Base-by-base conservation (phyloP, 2,329 filamentous ascomycete species). In the Arthrobotrys conoides region DNA sequence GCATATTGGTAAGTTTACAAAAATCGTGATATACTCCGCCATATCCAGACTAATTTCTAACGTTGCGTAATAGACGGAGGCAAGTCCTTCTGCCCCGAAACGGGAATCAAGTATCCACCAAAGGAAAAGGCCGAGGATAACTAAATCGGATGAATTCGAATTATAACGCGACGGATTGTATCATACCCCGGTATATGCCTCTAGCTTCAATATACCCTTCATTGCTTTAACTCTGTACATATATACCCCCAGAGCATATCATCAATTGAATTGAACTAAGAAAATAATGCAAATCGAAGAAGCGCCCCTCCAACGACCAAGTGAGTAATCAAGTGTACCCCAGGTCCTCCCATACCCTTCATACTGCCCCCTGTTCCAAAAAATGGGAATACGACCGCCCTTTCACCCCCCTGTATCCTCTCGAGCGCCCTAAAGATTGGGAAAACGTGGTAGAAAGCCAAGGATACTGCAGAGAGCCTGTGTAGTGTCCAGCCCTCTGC, bases 1-100 rank as follows among this genome's bases (percentile, higher is more conserved):
- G 22, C 73, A n/a, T 80, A 80, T 88, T 20, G 30, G 72, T 76
- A 36, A 57, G 66, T 70, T 5, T 30, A 30, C 3, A 6, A 30
- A 30, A n/a, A 22, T 20, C 10, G 24, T 24, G 1, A 10, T 30
- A 20, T 20, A 3, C n/a, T 18, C 4, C 3, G 14, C n/a, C 14
- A n/a, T n/a, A 16, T 18, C 1, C 20, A 20, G 44, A 41, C n/a
- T 57, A 14, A 16, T 20, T n/a, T 20, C 68, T 71, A 41, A 71
- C 46, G 20, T 30, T 12, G 18, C 4, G 20, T 68, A 0, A 41
- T 66, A 76, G 72, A 77, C 36, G 73, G 73, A 16, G 73, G 73
- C n/a, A 68, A 53, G 38, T 77, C 73, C 3, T 71, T 71, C 53
- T 77, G 73, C 46, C 57, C 57, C 36, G 73, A 63, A 12, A 77